Conservation (phyloP, 768 basidiomycete species). For the Termitomyces sp. region DNA sequence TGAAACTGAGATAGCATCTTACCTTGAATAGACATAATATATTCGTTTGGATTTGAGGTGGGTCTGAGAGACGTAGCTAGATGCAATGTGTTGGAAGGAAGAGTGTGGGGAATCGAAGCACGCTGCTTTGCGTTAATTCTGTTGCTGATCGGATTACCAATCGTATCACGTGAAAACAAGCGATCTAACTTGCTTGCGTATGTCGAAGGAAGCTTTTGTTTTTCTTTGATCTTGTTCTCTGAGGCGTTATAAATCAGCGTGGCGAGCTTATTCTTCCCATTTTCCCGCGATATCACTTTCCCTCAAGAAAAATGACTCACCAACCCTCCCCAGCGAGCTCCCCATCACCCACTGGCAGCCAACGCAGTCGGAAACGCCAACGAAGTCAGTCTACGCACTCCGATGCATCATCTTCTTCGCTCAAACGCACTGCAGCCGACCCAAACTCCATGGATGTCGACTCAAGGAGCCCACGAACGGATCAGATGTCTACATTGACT, state of each 20-base stretch:
- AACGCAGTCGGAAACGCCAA: conserved; percentile 58
- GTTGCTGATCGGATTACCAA: not conserved
- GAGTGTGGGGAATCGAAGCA: not conserved
- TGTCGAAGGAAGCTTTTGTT: conserved; percentile 2
- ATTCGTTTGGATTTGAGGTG: conserved; percentile 8
- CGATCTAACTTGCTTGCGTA: conserved; percentile 7
- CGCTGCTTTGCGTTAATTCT: too few species aligned
- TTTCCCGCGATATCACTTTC: conserved; percentile 2
- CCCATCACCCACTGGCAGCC: conserved; percentile 34
- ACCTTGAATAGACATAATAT: conserved; percentile 35
- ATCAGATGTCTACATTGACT: conserved; percentile 37
- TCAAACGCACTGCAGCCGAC: conserved; percentile 78
- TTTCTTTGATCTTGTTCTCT: conserved; percentile 11
- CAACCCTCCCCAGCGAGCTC: conserved; percentile 41
- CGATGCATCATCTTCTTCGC: conserved; percentile 61
- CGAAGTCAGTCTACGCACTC: conserved; percentile 75
- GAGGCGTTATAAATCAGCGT: conserved; percentile 5
- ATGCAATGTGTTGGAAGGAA: not conserved
- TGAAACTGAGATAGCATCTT: not conserved
- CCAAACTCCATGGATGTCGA: conserved; percentile 40
- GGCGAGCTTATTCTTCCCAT: conserved; percentile 9
- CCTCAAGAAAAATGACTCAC: conserved; percentile 33
- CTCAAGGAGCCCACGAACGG: conserved; percentile 30
- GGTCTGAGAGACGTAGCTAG: not conserved
- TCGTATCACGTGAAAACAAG: conserved; percentile 1